Evolutionary conservation across 768 basidiomycete genomes (phyloP).

Genomic region (Lactarius psammicola): DNA sequence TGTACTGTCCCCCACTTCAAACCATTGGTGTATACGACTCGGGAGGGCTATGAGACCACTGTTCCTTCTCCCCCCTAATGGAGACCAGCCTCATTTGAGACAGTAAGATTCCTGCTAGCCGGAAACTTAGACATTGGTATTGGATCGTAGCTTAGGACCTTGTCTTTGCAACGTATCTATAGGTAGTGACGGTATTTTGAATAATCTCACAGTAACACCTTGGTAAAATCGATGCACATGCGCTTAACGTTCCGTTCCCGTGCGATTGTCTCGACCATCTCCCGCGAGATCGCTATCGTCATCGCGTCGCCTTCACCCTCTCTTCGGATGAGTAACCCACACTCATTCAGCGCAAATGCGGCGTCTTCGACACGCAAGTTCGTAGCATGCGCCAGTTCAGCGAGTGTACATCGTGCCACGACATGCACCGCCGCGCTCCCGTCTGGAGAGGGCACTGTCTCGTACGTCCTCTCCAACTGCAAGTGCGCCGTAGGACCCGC

Average conservation of each 20-base stretch:
- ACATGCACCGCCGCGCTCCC: constrained; percentile 73
- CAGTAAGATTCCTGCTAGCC: not conserved
- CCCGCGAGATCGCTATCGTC: constrained; percentile 57
- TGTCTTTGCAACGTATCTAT: not conserved
- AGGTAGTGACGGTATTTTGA: not conserved
- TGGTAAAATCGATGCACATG: constrained; percentile 59
- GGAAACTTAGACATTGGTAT: not conserved
- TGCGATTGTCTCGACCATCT: constrained; percentile 67
- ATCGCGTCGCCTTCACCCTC: constrained; percentile 37
- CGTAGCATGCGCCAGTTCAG: constrained; percentile 73
- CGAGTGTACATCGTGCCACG: constrained; percentile 66
- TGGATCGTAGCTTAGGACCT: not conserved
- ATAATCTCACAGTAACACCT: constrained; percentile 48
- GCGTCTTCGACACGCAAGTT: constrained; percentile 83
- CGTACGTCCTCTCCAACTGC: constrained; percentile 51
- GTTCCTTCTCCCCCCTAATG: not conserved
- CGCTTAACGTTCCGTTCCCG: constrained; percentile 68
- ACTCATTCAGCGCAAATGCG: constrained; percentile 85
- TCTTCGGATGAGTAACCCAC: constrained; percentile 62
- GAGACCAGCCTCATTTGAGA: not conserved
- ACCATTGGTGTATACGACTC: no score
- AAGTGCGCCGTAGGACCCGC: constrained; percentile 45
- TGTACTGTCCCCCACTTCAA: no score
- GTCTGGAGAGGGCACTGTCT: constrained; percentile 56
- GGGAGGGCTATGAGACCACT: not conserved